phyloP scores from a whole-genome alignment of 768 basidiomycete species.

The Multifurca ochricompacta region DNA sequence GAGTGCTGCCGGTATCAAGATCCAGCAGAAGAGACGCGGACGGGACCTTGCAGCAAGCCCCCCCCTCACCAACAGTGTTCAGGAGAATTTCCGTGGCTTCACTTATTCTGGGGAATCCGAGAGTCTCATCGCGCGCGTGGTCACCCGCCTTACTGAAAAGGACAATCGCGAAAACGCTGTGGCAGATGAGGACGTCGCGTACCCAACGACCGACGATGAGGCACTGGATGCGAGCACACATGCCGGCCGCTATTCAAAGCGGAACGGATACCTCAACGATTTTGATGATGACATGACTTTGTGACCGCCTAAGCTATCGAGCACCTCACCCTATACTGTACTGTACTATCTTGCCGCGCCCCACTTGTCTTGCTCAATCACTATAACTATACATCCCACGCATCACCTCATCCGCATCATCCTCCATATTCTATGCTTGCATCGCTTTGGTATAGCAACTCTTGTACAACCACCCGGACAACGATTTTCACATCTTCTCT shows the following conservation, averaged over 20 bases:
- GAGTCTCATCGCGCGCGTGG: slow-evolving; percentile 41
- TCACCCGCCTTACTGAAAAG: slow-evolving; percentile 33
- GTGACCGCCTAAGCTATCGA: slow-evolving; percentile 22
- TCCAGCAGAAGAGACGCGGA: slow-evolving; percentile 22
- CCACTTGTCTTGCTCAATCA: slow-evolving; percentile 10
- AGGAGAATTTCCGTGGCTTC: slow-evolving; percentile 96
- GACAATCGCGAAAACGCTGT: slow-evolving; percentile 25
- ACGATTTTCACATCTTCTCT: slow-evolving; percentile 2
- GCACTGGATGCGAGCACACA: slow-evolving; percentile 55
- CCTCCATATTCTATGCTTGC: slow-evolving; percentile 15
- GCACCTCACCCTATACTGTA: slow-evolving; percentile 2
- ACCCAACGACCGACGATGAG: slow-evolving; percentile 65
- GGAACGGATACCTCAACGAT: slow-evolving; percentile 35
- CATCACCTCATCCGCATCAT: slow-evolving; percentile 11
- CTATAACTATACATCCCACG: slow-evolving; percentile 9
- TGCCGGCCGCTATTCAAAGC: slow-evolving; percentile 63
- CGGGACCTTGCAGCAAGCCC: slow-evolving; percentile 34
- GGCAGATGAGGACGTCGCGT: slow-evolving; percentile 32
- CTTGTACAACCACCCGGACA: slow-evolving; percentile 14
- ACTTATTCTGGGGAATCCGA: slow-evolving; percentile 70
- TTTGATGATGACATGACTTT: slow-evolving; percentile 30
- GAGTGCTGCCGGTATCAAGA: slow-evolving; percentile 16
- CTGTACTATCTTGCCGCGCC: background rate
- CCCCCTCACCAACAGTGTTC: slow-evolving; percentile 84
- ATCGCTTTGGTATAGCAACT: slow-evolving; percentile 9